Evolutionary conservation across 306 rosid genomes (phyloP).

Genomic region (Bauhinia variegata): DNA sequence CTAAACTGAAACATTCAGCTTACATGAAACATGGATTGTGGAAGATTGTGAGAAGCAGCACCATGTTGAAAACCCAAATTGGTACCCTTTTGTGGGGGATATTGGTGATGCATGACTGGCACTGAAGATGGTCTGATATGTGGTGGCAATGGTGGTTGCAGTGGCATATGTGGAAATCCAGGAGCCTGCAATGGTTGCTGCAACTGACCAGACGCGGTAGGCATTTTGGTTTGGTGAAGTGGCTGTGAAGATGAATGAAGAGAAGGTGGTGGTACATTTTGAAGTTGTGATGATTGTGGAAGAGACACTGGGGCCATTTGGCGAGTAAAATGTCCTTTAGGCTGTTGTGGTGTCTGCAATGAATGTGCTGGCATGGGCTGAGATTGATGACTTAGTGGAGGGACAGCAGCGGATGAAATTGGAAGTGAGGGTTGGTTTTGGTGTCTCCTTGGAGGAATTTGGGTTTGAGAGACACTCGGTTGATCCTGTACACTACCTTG

Average conservation of each 20-base stretch:
- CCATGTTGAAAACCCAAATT: slow-evolving; percentile 73
- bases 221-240: slow-evolving; percentile 69
- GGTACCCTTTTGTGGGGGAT: slow-evolving; percentile 69
- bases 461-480: slow-evolving; percentile 62
- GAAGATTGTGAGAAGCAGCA: slow-evolving; percentile 68
- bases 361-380: slow-evolving; percentile 67
- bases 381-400: slow-evolving; percentile 64
- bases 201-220: slow-evolving; percentile 58
- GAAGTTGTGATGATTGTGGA: slow-evolving; percentile 74
- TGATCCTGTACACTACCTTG: slow-evolving; percentile 69
- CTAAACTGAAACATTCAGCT: slow-evolving; percentile 49
- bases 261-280: slow-evolving; percentile 61
- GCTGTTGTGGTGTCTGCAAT: slow-evolving; percentile 64
- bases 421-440: slow-evolving; percentile 65
- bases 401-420: slow-evolving; percentile 61
- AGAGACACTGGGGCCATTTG: slow-evolving; percentile 56
- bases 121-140: slow-evolving; percentile 73
- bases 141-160: slow-evolving; percentile 78
- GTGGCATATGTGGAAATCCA: slow-evolving; percentile 70
- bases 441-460: slow-evolving; percentile 61
- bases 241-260: slow-evolving; percentile 75
- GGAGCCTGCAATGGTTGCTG: slow-evolving; percentile 71
- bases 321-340: slow-evolving; percentile 68
- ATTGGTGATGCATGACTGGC: slow-evolving; percentile 70
- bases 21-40: slow-evolving; percentile 86